Evolutionary conservation across 176 grass and related monocot genomes (phyloP).

Genomic region (Musa troglodytarum): DNA sequence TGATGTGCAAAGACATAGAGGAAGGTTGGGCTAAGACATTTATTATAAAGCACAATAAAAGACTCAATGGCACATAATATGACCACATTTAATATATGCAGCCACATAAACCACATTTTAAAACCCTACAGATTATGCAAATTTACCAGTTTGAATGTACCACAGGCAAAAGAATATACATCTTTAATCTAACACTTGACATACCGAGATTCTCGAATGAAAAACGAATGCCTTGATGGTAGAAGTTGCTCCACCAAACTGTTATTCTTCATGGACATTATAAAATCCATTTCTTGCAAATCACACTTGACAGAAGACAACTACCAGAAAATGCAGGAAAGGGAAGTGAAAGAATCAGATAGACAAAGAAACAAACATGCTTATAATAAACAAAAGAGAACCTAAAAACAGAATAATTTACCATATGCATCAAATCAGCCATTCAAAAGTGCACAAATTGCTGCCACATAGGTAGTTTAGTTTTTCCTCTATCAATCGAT

Average conservation of each 20-base stretch:
- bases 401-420: neutral
- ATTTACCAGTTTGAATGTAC: neutral
- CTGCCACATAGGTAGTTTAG: neutral
- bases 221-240: constrained; percentile 77
- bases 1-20: no score
- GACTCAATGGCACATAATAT: no score
- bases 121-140: no score
- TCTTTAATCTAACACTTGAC: constrained; percentile 18
- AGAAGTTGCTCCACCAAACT: constrained; percentile 72
- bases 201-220: constrained; percentile 71
- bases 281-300: constrained; percentile 85
- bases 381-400: neutral
- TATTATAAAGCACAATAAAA: no score
- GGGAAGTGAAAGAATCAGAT: constrained; percentile 6
- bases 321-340: constrained; percentile 29
- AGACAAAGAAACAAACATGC: constrained; percentile 13
- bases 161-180: neutral
- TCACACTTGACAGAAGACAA: constrained; percentile 80
- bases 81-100: no score
- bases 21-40: no score
- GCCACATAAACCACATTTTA: no score
- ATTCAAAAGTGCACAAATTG: neutral
- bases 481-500: neutral
- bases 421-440: neutral
- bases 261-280: constrained; percentile 54